Evolutionary conservation across 177 flowering plant species (phyloP), one percentile per base, ranked within the genome.

Genomic region (Tripterygium wilfordii): DNA sequence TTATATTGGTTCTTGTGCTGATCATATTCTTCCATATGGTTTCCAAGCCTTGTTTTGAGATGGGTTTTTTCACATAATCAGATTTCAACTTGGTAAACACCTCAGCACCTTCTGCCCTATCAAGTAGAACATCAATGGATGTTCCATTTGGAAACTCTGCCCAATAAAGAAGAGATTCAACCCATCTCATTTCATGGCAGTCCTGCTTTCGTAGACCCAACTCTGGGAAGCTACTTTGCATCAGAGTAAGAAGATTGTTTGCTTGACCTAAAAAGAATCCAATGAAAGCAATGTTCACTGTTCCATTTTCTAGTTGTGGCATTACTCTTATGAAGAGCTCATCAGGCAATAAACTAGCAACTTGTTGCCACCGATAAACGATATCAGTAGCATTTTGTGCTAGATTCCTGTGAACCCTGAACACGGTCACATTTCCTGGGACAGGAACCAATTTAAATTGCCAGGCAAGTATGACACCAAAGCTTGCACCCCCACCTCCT

Each of bases 401-500:
- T n/a, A 51, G 7, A 0, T 41, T 53, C 20, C 13, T 47, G 4
- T 15, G 2, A 4, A 57, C 24, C 1, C n/a, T 33, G 39, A 63
- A 63, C 15, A 41, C 58, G 5, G 67, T 63, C 14, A 63, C 62
- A 3, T n/a, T 52, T 29, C 27, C 43, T 20, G 67, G 67, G 6
- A 63, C 67, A 17, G 16, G 33, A 19, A 63, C 62, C 19, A 63
- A 40, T 38, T 57, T 63, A 38, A 63, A 23, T 20, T 63, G 51
- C 62, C 62, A 63, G 1, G 67, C 30, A 9, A 52, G 10, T 10
- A 63, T 27, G 27, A 63, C 31, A 8, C 67, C 67, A 30, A 63
- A 63, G 21, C 54, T 63, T 10, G 61, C 58, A 8, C 58, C 67
- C 19, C 67, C 62, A 32, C 67, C 67, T 14, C 64, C 64, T 60